A percentile compares a stretch with the other conserved stretches of the same genome.
phyloP scores from a whole-genome alignment of 2,329 filamentous ascomycete species.

The Colletotrichum australisinense region DNA sequence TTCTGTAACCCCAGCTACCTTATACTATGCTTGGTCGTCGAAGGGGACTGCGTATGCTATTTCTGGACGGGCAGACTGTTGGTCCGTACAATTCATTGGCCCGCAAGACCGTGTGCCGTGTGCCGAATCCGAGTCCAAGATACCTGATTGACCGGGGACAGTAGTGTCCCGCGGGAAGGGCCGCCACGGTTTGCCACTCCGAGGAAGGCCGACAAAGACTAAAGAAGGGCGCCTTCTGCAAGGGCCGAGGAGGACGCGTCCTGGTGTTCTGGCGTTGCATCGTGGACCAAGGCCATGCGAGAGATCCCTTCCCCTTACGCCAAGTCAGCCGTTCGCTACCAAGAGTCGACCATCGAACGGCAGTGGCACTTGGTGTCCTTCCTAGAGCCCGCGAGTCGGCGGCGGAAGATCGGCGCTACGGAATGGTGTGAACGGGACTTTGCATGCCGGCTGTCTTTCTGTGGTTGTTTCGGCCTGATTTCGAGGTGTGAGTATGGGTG shows the following conservation, averaged over 20 bases:
- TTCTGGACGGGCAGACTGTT: neutral
- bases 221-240: neutral
- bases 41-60: neutral
- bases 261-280: neutral
- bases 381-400: neutral
- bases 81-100: neutral
- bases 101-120: neutral
- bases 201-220: neutral
- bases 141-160: neutral
- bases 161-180: conserved; percentile 12
- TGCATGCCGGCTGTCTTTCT: conserved; percentile 16
- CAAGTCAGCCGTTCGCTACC: conserved; percentile 23
- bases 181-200: conserved; percentile 21
- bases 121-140: neutral
- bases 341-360: neutral
- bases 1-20: neutral
- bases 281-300: neutral
- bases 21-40: neutral
- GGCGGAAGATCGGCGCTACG: conserved; percentile 9
- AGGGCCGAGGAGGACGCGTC: neutral
- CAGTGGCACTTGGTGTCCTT: neutral
- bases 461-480: conserved; percentile 10
- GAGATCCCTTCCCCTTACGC: neutral
- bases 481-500: neutral
- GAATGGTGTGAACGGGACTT: conserved; percentile 20